Base-by-base conservation (phyloP, 2,329 filamentous ascomycete species). In the Paramyrothecium sp. region DNA sequence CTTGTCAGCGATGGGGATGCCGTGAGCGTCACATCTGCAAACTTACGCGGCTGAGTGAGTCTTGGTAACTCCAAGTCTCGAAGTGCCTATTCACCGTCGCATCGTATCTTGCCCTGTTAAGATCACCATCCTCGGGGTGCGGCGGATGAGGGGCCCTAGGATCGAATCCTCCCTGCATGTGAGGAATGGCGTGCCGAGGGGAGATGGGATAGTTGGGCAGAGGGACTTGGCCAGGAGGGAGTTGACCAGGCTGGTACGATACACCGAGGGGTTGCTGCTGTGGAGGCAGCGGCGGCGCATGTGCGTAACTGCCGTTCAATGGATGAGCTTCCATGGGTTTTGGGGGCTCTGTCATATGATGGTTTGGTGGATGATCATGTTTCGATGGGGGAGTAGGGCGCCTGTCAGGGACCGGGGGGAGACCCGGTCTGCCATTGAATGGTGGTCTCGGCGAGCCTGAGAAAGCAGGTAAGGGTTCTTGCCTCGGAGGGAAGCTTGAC, bases 11-110 rank as follows among this genome's bases (percentile, higher is more conserved):
- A 19, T 58, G 62, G 51, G 19, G 8, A 23, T 50, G 17, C 10
- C 20, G 16, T 7, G 7, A 22, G 19, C 16, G 7, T 12, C n/a
- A 33, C 33, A 5, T 26, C 23, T 20, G n/a, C 44, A 20, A 7
- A 73, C 78, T 60, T 69, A 84, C 83, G 66, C 78, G 75, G 57
- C 75, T 74, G 4, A 86, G 70, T 20, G 77, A 78, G 51, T 85
- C 82, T 30, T 76, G 72, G 56, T 86, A 86, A 34, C 73, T 77
- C 78, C 79, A 84, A 16, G 76, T 75, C 60, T 85, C 81, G 30
- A 83, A 79, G 56, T 81, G 78, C 49, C 79, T 73, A 56, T 77
- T 76, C 2, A 81, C 65, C 3, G 76, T 71, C 34, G 71, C 65
- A 20, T 84, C 80, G 56, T 81, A 83, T 52, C 77, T 71, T 17